Conservation (phyloP, 139 green algal species). For the Edaphochlamys debaryana region DNA sequence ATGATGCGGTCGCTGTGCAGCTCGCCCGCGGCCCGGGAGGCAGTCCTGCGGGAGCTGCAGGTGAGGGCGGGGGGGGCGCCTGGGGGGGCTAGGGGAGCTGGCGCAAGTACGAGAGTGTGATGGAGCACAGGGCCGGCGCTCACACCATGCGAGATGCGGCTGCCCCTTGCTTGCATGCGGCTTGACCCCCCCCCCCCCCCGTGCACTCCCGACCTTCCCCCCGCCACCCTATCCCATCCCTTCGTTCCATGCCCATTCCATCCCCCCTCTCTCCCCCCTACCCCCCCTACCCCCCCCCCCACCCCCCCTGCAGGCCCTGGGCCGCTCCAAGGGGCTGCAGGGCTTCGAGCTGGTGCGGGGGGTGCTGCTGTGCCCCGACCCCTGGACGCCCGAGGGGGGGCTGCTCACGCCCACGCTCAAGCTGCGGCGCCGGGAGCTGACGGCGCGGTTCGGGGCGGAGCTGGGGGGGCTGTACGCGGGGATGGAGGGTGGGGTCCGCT, state of each 20-base stretch:
- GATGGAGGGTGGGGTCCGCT: too few species aligned
- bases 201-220: too few species aligned
- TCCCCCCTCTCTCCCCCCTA: neutral
- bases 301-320: neutral
- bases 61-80: neutral
- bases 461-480: constrained; percentile 32
- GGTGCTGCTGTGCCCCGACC: constrained; percentile 57
- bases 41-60: constrained; percentile 36
- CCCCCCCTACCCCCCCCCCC: neutral
- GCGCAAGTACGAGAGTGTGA: too few species aligned
- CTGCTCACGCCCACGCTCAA: constrained; percentile 83
- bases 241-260: neutral
- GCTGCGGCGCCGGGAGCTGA: constrained; percentile 34
- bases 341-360: constrained; percentile 64
- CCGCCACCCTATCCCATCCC: neutral
- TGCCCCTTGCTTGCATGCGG: too few species aligned
- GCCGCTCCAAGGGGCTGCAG: constrained; percentile 39
- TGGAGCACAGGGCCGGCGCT: too few species aligned
- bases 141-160: too few species aligned
- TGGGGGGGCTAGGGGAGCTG: constrained; percentile 62
- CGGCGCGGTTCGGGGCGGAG: neutral
- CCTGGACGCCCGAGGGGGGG: constrained; percentile 74
- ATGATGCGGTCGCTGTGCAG: neutral
- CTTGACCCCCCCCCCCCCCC: too few species aligned
- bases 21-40: neutral